Evolutionary conservation across 2,329 filamentous ascomycete genomes (phyloP), one percentile per base, ranked within the genome.

Genomic region (Rugonectria rugulosa): DNA sequence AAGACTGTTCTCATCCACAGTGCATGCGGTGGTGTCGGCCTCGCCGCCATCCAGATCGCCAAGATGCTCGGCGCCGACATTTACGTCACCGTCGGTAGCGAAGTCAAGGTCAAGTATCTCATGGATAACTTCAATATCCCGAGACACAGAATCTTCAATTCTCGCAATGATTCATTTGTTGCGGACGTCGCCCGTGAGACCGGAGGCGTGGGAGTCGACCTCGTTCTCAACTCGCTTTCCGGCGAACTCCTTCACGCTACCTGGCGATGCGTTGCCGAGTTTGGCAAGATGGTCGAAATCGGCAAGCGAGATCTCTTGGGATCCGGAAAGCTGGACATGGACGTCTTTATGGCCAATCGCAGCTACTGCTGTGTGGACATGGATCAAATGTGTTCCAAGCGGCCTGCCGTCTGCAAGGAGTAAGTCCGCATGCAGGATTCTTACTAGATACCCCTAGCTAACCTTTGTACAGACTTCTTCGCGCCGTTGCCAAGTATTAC

Each of bases 211-310:
- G 72, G 74, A 19, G 70, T 75, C 8, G 71, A 75, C 43, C 46
- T 73, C 0, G 72, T 76, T 0, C 65, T 79, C 6, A 77, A 77
- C 57, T 72, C 73, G 2, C 62, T 77, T 1, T 69, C 75, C 0
- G 75, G 75, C 2, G 74, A 79, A 17, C 60, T 73, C 0, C 62
- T 80, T 0, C 74, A 74, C 21, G 70, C 73, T 5, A 72, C 74
- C 0, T 81, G 75, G 76, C 55, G 71, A 1, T 79, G 76, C 47
- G 65, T 82, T 3, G 76, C 78, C 1, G 62, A 70, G 4, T 77
- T 74, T 46, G 79, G 78, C 0, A 70, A 64, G 2, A 74, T 82
- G 65, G 49, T 81, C 0, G 78, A 81, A 45, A 73, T 81, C 19
- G 77, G 76, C 9, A 76, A 76, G 58, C 65, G 71, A 3, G 76